Conservation (phyloP, 2,329 filamentous ascomycete species). For the Zopfia rhizophila region DNA sequence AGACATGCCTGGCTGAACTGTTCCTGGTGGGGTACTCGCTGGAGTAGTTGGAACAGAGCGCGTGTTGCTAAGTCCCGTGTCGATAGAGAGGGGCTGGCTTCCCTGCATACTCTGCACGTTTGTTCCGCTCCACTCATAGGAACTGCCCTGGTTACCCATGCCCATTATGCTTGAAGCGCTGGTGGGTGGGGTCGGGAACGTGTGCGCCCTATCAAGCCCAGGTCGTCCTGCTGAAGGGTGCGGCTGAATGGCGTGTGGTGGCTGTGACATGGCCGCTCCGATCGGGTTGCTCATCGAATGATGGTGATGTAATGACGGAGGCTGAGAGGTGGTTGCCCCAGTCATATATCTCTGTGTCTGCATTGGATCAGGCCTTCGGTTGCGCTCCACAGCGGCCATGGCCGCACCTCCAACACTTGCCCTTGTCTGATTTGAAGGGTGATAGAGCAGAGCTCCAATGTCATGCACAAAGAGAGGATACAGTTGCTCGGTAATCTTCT, state of each 20-base stretch:
- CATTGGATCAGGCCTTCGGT: constrained; percentile 57
- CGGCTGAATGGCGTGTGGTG: constrained; percentile 70
- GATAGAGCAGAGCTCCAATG: constrained; percentile 91
- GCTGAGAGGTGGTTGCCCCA: constrained; percentile 66
- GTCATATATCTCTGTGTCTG: constrained; percentile 66
- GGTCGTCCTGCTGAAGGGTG: constrained; percentile 72
- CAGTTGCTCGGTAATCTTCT: constrained; percentile 95
- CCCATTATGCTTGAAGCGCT: constrained; percentile 88
- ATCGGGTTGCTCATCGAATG: constrained; percentile 72
- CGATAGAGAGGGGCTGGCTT: constrained; percentile 81
- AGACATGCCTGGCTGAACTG: constrained; percentile 80
- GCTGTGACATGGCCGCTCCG: constrained; percentile 71
- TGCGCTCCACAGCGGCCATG: constrained; percentile 79
- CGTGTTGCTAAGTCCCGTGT: constrained; percentile 79
- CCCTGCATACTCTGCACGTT: constrained; percentile 60
- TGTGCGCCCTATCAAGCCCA: constrained; percentile 83
- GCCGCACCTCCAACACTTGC: constrained; percentile 75
- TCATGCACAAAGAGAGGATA: constrained; percentile 98
- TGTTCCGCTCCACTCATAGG: constrained; percentile 78
- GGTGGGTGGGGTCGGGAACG: constrained; percentile 92
- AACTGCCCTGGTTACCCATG: constrained; percentile 77
- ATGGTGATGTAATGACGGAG: constrained; percentile 78
- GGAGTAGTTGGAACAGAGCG: constrained; percentile 92
- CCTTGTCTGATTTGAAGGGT: constrained; percentile 86
- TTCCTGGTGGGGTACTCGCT: constrained; percentile 87